Evolutionary conservation across 257 asterid genomes (phyloP).

Genomic region (Striga asiatica): DNA sequence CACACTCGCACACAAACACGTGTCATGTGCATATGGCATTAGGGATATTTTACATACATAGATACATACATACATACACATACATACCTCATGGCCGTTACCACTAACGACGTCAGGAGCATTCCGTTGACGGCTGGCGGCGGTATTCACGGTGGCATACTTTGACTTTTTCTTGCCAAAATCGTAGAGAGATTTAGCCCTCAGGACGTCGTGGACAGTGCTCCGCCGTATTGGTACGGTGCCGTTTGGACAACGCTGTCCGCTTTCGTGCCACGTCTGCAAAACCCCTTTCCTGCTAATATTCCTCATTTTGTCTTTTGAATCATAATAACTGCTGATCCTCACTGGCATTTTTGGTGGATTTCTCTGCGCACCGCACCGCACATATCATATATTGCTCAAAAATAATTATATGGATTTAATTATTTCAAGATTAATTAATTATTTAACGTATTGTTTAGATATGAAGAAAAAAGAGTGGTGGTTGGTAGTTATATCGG

Average conservation of each 20-base stretch:
- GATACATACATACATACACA: neutral
- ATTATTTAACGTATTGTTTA: neutral
- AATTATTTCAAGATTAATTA: too few species aligned
- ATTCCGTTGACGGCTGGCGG: constrained; percentile 28
- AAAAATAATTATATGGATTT: too few species aligned
- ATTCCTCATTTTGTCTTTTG: constrained; percentile 5
- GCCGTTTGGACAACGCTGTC: constrained; percentile 67
- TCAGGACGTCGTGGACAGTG: constrained; percentile 53
- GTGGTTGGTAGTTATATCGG: constrained; percentile 49
- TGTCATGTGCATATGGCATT: neutral
- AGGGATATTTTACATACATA: too few species aligned
- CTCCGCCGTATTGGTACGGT: constrained; percentile 81
- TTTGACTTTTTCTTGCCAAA: constrained; percentile 53
- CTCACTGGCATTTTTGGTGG: constrained; percentile 58
- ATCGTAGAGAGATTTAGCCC: constrained; percentile 70
- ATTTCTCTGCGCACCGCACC: constrained; percentile 50
- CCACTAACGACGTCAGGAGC: constrained; percentile 78
- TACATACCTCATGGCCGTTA: constrained; percentile 83
- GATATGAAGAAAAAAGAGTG: neutral
- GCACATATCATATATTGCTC: neutral
- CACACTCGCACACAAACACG: neutral
- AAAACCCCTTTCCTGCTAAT: constrained; percentile 19
- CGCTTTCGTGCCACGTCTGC: constrained; percentile 71
- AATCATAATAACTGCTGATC: constrained; percentile 18
- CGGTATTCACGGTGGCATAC: neutral